Percentiles rank a stretch among this genome's conserved stretches.
Evolutionary conservation across 306 rosid genomes (phyloP).

Genomic region (Rubus idaeus): DNA sequence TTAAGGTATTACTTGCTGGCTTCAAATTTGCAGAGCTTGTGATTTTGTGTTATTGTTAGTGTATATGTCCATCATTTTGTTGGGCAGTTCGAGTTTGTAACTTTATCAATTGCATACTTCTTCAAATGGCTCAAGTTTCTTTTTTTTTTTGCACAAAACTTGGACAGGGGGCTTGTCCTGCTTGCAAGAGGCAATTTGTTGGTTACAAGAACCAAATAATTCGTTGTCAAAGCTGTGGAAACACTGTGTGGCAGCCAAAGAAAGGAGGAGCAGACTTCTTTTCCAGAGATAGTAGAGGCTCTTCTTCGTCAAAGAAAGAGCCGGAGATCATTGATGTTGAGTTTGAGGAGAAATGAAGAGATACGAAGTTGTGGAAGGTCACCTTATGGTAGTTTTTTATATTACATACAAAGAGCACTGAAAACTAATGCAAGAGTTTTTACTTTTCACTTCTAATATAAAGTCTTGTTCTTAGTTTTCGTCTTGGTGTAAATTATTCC

Average conservation of each 20-base stretch:
- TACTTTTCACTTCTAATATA: not conserved
- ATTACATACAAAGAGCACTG: conserved; percentile 12
- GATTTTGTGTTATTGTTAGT: not conserved
- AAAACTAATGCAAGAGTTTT: not conserved
- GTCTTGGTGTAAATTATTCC: conserved; percentile 10
- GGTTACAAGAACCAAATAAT: conserved; percentile 84
- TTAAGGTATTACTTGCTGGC: conserved; percentile 57
- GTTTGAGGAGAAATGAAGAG: conserved; percentile 85
- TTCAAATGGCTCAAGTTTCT: conserved; percentile 18
- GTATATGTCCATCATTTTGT: not conserved
- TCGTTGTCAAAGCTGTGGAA: conserved; percentile 78
- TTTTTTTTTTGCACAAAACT: conserved; percentile 19
- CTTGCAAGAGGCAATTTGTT: conserved; percentile 78
- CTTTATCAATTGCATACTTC: not conserved
- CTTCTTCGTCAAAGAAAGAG: conserved; percentile 55
- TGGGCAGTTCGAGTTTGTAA: not conserved
- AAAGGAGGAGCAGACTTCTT: conserved; percentile 48
- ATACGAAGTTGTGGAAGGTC: not conserved
- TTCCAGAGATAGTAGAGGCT: conserved; percentile 46
- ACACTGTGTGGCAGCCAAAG: conserved; percentile 94
- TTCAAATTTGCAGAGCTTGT: conserved; percentile 16
- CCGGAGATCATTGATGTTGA: conserved; percentile 88
- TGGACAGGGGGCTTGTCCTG: conserved; percentile 84
- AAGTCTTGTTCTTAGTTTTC: conserved; percentile 1
- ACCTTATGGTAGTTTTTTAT: not conserved